Conservation (phyloP, 225 moss, liverwort and hornwort genomes). For the Lunularia cruciata region DNA sequence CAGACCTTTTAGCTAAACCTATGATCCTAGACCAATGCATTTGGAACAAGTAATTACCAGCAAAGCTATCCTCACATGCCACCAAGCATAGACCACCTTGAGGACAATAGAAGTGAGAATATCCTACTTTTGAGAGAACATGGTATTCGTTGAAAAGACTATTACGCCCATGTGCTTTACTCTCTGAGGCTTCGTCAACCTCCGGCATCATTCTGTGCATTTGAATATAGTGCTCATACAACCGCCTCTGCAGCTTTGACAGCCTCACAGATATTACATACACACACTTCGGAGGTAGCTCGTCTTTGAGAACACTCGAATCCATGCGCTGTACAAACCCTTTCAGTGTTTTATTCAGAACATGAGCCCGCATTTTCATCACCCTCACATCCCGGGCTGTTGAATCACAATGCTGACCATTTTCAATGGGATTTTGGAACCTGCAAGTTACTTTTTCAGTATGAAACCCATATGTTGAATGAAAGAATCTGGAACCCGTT, state of each 20-base stretch:
- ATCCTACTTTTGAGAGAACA: slow-evolving; percentile 65
- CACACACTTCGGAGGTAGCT: slow-evolving; percentile 91
- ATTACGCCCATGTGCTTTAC: slow-evolving; percentile 39
- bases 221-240: slow-evolving; percentile 63
- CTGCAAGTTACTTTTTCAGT: no score
- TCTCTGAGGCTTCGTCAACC: slow-evolving; percentile 34
- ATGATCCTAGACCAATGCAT: no score
- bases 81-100: no score
- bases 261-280: slow-evolving; percentile 90
- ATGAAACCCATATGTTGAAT: no score
- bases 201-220: slow-evolving; percentile 44
- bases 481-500: no score
- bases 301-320: slow-evolving; percentile 76
- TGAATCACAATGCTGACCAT: slow-evolving; percentile 90
- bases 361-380: slow-evolving; percentile 80
- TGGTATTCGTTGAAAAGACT: slow-evolving; percentile 81
- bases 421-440: slow-evolving; percentile 89
- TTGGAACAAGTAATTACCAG: no score
- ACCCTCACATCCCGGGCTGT: slow-evolving; percentile 73
- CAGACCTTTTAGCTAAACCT: no score
- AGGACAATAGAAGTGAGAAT: no score
- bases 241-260: slow-evolving; percentile 71
- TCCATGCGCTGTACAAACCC: slow-evolving; percentile 95
- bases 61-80: no score
- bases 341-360: slow-evolving; percentile 71